Conservation (phyloP, 768 basidiomycete genomes). For the Daedaleopsis nitida region DNA sequence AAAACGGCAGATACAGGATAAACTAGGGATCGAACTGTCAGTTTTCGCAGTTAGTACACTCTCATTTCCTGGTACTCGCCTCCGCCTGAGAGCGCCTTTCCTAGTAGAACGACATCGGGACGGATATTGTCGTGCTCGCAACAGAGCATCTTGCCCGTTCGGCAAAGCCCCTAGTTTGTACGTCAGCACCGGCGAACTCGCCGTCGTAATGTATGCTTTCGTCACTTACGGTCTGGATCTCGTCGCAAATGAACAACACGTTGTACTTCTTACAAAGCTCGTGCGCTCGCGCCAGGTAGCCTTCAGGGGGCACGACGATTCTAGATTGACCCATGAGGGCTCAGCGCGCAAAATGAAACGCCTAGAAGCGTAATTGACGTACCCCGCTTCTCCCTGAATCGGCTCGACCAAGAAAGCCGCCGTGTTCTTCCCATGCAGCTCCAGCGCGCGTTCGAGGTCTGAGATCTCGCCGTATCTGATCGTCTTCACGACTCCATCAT, state of each 20-base stretch:
- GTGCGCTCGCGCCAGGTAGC: conserved; percentile 79
- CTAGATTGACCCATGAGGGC: conserved; percentile 39
- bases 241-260: conserved; percentile 95
- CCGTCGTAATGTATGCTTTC: background rate
- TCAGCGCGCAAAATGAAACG: background rate
- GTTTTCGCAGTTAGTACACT: background rate
- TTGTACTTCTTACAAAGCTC: conserved; percentile 91
- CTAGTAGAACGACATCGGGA: conserved; percentile 91
- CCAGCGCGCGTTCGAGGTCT: conserved; percentile 82
- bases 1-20: conserved; percentile 97
- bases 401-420: conserved; percentile 97
- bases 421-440: conserved; percentile 75
- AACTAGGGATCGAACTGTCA: conserved; percentile 45
- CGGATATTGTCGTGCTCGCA: conserved; percentile 85
- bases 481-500: conserved; percentile 47
- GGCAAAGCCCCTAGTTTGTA: conserved; percentile 69
- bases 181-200: background rate
- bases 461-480: conserved; percentile 85
- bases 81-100: conserved; percentile 96
- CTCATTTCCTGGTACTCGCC: conserved; percentile 44
- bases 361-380: conserved; percentile 31
- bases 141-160: conserved; percentile 94
- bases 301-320: conserved; percentile 88
- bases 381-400: conserved; percentile 99
- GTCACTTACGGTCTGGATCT: conserved; percentile 85